Evolutionary conservation across 169 alveolate species (phyloP), one percentile per base, ranked within the genome.

Genomic region (Blepharisma undulans): DNA sequence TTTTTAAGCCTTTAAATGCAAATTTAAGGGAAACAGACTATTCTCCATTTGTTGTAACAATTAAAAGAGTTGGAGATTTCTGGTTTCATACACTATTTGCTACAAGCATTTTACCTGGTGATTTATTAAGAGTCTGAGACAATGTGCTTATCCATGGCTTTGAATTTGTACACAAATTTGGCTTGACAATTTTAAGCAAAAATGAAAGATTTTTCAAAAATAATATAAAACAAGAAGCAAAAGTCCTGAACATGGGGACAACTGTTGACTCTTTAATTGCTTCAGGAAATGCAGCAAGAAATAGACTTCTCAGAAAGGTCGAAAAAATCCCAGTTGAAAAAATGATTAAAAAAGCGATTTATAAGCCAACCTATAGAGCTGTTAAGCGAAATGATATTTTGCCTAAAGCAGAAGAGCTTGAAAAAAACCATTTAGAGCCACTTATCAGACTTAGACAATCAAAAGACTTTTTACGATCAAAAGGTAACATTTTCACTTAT

Each of bases 161-260:
- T 14, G 91, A 86, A 32, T 61, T 72, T 30, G 60, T 86, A 27
- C 29, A 25, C 14, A 86, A 86, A 32, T 86, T 61, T 72, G 48
- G 72, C n/a, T 72, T 86, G 27, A 22, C 84, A 27, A n/a, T 86
- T 60, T 32, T 86, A 30, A 61, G 84, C 32, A 25, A 32, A 22
- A 22, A 86, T 72, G 91, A 86, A 86, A 86, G 71, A 4, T 86
- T 86, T 36, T n/a, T 86, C 66, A 86, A 32, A 25, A 72, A 72
- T 4, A 72, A 21, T 33, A 36, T 86, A 19, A 61, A 86, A 25
- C 25, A 72, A 72, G 80, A 86, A 86, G 72, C 72, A 1, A 86
- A 86, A 72, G 32, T 72, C 1, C 29, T 86, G 32, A 85, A 25
- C 12, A 66, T 71, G 33, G 91, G 84, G 29, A 30, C 66, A 6